Evolutionary conservation across 352 stramenopile species (phyloP).

Genomic region (Blastocystis sp.): DNA sequence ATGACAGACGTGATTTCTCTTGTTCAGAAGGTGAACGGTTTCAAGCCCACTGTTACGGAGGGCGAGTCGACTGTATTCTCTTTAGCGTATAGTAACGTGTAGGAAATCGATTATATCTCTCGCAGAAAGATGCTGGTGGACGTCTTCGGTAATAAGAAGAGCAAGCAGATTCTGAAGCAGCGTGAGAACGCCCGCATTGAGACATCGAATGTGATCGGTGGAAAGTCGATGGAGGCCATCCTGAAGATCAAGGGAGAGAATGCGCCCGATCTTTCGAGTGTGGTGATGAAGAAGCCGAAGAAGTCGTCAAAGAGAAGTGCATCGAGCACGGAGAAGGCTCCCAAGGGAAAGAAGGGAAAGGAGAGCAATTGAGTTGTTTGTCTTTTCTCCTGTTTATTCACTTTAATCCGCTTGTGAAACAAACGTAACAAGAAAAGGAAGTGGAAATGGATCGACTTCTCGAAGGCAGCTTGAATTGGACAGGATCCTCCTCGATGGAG

Average conservation of each 20-base stretch:
- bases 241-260: slow-evolving; percentile 50
- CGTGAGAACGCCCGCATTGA: slow-evolving; percentile 36
- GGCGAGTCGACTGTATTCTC: background rate
- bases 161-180: slow-evolving; percentile 65
- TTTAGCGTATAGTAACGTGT: background rate
- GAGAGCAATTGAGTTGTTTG: background rate
- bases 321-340: background rate
- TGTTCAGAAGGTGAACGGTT: slow-evolving; percentile 8
- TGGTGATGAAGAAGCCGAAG: slow-evolving; percentile 3
- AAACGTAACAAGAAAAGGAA: background rate
- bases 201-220: slow-evolving; percentile 6
- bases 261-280: background rate
- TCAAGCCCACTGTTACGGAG: slow-evolving; percentile 20
- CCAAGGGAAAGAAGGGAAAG: background rate
- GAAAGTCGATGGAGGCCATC: slow-evolving; percentile 54
- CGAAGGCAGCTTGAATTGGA: background rate
- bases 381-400: background rate
- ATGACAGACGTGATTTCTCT: slow-evolving; percentile 34
- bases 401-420: background rate
- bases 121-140: slow-evolving; percentile 63
- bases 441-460: background rate
- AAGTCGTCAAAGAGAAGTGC: slow-evolving; percentile 7
- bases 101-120: slow-evolving; percentile 19
- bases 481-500: background rate
- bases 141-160: slow-evolving; percentile 68